Evolutionary conservation across 1,139 yeast genomes (phyloP).

Genomic region (Lodderomyces oxycetoniae): DNA sequence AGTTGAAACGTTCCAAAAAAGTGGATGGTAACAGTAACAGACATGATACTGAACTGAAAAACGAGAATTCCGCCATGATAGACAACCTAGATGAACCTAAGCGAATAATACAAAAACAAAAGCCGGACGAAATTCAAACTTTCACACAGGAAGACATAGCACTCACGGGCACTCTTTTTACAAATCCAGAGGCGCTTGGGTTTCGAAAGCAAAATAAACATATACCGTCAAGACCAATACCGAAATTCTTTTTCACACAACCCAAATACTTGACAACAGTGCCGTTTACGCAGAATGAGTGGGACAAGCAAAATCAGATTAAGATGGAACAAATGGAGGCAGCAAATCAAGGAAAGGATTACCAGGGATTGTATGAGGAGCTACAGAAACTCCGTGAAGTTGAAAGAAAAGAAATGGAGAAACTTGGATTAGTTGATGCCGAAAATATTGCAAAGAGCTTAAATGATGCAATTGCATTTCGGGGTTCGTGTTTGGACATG

Average conservation of each 20-base stretch:
- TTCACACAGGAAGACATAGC: constrained; percentile 21
- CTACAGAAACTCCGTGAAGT: constrained; percentile 70
- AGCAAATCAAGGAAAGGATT: constrained; percentile 30
- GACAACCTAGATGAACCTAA: constrained; percentile 18
- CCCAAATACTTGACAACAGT: constrained; percentile 36
- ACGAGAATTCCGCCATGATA: constrained; percentile 1
- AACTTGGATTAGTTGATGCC: constrained; percentile 77
- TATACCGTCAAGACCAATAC: constrained; percentile 26
- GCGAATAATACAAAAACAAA: constrained; percentile 21
- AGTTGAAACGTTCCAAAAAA: too few species aligned
- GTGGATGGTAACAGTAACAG: constrained; percentile 3
- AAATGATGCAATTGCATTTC: constrained; percentile 79
- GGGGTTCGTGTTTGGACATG: constrained; percentile 90
- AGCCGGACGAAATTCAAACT: constrained; percentile 19
- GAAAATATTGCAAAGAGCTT: constrained; percentile 79
- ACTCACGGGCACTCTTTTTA: constrained; percentile 27
- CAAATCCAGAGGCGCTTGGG: constrained; percentile 29
- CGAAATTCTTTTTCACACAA: constrained; percentile 35
- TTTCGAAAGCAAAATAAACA: constrained; percentile 15
- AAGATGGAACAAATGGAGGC: constrained; percentile 36
- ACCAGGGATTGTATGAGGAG: constrained; percentile 43
- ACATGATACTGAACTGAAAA: constrained; percentile 6
- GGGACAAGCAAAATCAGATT: constrained; percentile 42
- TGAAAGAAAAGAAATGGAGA: constrained; percentile 80
- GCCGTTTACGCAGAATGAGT: constrained; percentile 29